phyloP scores from a whole-genome alignment of 2,329 filamentous ascomycete genomes.

The Fusarium tupiense region DNA sequence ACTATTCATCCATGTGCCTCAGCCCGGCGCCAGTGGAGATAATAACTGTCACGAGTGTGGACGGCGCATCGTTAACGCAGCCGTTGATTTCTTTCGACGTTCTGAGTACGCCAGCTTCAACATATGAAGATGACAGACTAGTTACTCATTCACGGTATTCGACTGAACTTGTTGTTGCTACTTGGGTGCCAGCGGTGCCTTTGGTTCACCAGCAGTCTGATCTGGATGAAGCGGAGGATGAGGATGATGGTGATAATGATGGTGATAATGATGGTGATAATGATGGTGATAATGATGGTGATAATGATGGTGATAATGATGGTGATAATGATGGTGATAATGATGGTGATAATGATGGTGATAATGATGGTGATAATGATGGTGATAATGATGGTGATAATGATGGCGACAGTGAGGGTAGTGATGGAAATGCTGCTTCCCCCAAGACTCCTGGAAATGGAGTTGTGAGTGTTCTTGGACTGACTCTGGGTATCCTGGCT shows the following conservation, averaged over 20 bases:
- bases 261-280: neutral
- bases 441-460: neutral
- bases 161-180: neutral
- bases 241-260: accelerated
- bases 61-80: neutral
- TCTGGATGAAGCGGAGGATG: neutral
- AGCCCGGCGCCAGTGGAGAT: neutral
- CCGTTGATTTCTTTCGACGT: neutral
- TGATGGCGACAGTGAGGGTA: neutral
- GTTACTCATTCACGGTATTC: neutral
- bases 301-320: neutral
- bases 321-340: too few relatives aligned
- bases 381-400: neutral
- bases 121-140: neutral
- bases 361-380: accelerated
- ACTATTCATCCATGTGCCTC: neutral
- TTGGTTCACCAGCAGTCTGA: neutral
- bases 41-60: neutral
- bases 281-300: neutral
- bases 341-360: neutral
- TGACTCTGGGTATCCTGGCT: neutral
- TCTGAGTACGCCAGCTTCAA: neutral
- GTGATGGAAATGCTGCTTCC: neutral
- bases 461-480: neutral
- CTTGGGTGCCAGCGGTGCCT: neutral